Evolutionary conservation across 768 basidiomycete species (phyloP).

Genomic region (Clavulina sp.): DNA sequence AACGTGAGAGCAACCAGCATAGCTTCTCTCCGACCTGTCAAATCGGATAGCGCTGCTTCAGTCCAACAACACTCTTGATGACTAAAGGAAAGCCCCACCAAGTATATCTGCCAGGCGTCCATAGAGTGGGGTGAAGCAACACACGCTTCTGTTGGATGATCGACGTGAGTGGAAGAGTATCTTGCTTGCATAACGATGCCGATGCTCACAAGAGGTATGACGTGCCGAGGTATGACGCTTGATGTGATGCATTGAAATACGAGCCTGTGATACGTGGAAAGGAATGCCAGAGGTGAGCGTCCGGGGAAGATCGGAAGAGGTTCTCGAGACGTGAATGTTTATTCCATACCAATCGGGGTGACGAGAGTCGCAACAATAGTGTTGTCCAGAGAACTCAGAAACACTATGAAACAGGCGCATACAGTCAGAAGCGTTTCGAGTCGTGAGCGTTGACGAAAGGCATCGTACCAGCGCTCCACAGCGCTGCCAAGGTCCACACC

Average conservation of each 20-base stretch:
- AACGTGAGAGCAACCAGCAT: conserved; percentile 70
- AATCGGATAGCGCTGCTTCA: conserved; percentile 20
- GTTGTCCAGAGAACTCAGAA: no score
- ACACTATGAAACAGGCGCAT: no score
- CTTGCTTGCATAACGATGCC: neutral
- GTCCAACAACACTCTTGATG: conserved; percentile 8
- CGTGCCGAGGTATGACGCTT: conserved; percentile 77
- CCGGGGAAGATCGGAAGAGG: no score
- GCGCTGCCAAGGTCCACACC: no score
- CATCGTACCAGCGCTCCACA: no score
- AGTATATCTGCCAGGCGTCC: conserved; percentile 77
- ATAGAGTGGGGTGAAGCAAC: conserved; percentile 82
- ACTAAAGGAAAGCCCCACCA: conserved; percentile 21
- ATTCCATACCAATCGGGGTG: no score
- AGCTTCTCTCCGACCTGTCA: conserved; percentile 51
- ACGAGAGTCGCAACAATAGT: no score
- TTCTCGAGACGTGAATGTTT: no score
- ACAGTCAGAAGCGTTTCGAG: no score
- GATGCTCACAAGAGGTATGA: conserved; percentile 57
- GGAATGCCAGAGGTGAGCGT: no score
- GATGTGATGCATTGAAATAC: conserved; percentile 48
- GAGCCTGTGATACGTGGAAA: no score
- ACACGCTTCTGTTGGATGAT: conserved; percentile 27
- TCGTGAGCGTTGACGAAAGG: no score
- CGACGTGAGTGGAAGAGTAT: neutral